Evolutionary conservation across 257 asterid species (phyloP).

Genomic region (Schizonepeta tenuifolia): DNA sequence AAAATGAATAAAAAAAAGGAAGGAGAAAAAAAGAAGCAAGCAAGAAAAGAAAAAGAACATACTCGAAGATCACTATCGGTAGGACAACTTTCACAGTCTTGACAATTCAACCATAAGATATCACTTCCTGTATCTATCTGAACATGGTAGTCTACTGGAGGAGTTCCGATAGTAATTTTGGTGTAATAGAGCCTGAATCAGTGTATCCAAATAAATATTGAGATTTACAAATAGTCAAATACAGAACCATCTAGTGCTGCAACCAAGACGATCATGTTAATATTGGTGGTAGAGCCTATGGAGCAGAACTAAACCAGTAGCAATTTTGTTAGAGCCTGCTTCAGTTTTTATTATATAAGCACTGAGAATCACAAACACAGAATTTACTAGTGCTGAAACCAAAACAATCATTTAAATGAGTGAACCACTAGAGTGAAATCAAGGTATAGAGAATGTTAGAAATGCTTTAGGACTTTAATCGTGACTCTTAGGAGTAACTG

Average conservation of each 20-base stretch:
- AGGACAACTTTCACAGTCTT: conserved; percentile 77
- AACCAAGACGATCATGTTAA: too few species aligned
- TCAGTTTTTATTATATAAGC: too few species aligned
- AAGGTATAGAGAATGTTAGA: too few species aligned
- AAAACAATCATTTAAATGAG: too few species aligned
- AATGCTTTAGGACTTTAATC: too few species aligned
- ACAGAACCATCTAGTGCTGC: background rate
- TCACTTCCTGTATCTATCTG: conserved; percentile 99
- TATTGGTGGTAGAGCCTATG: too few species aligned
- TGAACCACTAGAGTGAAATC: too few species aligned
- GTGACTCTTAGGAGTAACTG: too few species aligned
- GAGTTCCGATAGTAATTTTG: conserved; percentile 82
- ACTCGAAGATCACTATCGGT: conserved; percentile 78
- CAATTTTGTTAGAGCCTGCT: too few species aligned
- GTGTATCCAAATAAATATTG: conserved; percentile 27
- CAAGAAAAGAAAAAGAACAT: conserved; percentile 31
- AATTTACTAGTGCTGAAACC: too few species aligned
- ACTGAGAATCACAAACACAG: too few species aligned
- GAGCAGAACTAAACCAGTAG: too few species aligned
- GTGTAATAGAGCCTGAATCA: conserved; percentile 89
- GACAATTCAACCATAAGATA: conserved; percentile 94
- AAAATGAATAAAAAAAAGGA: background rate
- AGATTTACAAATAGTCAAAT: conserved; percentile 19
- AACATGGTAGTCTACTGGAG: conserved; percentile 84
- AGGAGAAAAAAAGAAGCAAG: background rate